Evolutionary conservation across 352 stramenopile genomes (phyloP), one percentile per base, ranked within the genome.

Genomic region (Pythium periplocum): DNA sequence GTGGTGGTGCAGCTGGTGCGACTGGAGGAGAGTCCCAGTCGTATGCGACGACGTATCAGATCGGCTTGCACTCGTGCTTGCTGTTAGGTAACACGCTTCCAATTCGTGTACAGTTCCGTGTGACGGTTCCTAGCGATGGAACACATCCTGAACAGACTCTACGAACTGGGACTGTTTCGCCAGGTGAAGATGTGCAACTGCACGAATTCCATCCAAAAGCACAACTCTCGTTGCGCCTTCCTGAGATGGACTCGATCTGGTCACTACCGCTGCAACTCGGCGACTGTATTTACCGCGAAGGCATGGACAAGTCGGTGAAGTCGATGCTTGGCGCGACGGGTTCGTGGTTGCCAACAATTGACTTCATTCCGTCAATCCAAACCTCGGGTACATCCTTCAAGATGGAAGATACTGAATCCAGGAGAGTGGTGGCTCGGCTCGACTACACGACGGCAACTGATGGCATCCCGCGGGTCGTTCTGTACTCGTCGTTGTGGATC

Each of bases 191-290:
- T 58, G 78, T 95, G 2, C 66, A 83, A 3, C 71, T 95, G 4
- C 76, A 93, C 46, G 78, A 92, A 55, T 95, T 93, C 37, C 75
- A 90, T 57, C 71, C 82, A n/a, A 71, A 87, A 45, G 81, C 85
- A 0, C 69, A 75, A 38, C 62, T 95, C 6, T 61, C 84, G 39
- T 62, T 95, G 30, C 79, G 83, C 11, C 58, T 93, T 6, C 83
- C 85, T 5, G 85, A 93, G 38, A 92, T 94, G 80, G 83, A 93
- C 49, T 93, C 83, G 17, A 86, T 89, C 8, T 95, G 85, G 85
- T 87, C 73, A 9, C 70, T 69, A 17, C 57, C 75, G 2, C 75
- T 93, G 30, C 78, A 71, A 48, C 57, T 95, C 3, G 75, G 76
- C 6, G 81, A 93, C 48, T 95, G 83, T 41, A 90, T 95, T 48